phyloP scores from a whole-genome alignment of 2,329 filamentous ascomycete species.

The Colletotrichum destructivum region DNA sequence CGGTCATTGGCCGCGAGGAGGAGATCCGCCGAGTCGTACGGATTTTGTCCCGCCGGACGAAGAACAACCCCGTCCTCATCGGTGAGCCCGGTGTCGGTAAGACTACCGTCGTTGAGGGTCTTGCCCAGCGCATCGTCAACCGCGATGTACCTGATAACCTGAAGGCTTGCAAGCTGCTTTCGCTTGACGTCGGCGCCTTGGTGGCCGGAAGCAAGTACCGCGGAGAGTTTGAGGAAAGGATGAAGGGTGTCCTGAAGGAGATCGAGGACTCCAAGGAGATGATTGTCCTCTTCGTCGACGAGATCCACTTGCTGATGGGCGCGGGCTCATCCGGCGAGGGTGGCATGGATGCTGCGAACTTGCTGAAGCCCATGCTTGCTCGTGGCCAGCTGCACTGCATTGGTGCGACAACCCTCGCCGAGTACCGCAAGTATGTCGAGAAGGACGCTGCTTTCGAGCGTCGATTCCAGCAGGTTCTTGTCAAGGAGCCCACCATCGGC shows the following conservation, averaged over 20 bases:
- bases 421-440: slow-evolving; percentile 99
- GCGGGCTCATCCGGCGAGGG: slow-evolving; percentile 95
- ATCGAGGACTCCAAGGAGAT: slow-evolving; percentile 95
- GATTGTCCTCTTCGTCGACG: slow-evolving; percentile 98
- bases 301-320: slow-evolving; percentile 98
- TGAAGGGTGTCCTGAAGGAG: slow-evolving; percentile 99
- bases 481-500: slow-evolving; percentile 90
- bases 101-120: slow-evolving; percentile 96
- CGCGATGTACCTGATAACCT: slow-evolving; percentile 96
- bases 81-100: slow-evolving; percentile 99
- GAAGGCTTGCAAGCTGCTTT: slow-evolving; percentile 92
- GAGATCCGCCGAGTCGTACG: slow-evolving; percentile 94
- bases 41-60: slow-evolving; percentile 92
- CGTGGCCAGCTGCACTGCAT: slow-evolving; percentile 98
- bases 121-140: slow-evolving; percentile 96
- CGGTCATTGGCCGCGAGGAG: slow-evolving; percentile 96
- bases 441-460: slow-evolving; percentile 98
- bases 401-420: slow-evolving; percentile 92
- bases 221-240: slow-evolving; percentile 98
- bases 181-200: slow-evolving; percentile 93
- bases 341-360: slow-evolving; percentile 98
- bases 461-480: slow-evolving; percentile 97
- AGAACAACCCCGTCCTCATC: slow-evolving; percentile 99
- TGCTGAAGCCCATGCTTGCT: slow-evolving; percentile 98
- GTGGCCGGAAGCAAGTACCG: slow-evolving; percentile 99